phyloP scores from a whole-genome alignment of 768 basidiomycete species.

The Serendipita sp. region DNA sequence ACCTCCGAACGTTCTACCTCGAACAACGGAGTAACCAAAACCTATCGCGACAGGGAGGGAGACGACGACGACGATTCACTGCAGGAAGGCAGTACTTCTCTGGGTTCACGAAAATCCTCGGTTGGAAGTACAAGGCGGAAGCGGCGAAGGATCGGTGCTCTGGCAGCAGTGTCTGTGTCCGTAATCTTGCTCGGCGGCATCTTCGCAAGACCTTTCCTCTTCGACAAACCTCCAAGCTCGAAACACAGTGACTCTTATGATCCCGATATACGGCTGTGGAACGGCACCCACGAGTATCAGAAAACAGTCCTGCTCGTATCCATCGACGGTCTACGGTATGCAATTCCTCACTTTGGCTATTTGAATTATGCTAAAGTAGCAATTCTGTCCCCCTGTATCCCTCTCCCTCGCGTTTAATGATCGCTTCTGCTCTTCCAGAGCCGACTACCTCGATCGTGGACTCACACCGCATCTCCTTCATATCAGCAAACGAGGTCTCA shows the following conservation, averaged over 20 bases:
- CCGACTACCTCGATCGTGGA: slow-evolving; percentile 75
- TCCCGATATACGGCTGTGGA: slow-evolving; percentile 24
- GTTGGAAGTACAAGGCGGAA: background rate
- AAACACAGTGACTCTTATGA: background rate
- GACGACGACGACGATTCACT: background rate
- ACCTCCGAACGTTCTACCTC: background rate
- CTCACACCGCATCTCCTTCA: slow-evolving; percentile 69
- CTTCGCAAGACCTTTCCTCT: background rate
- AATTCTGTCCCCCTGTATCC: background rate
- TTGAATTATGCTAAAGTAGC: background rate
- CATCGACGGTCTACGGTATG: slow-evolving; percentile 68
- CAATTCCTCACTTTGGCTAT: slow-evolving; percentile 5
- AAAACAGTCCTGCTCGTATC: slow-evolving; percentile 72
- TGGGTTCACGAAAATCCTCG: background rate
- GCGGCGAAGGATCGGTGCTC: background rate
- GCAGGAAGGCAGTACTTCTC: background rate
- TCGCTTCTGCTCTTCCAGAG: slow-evolving; percentile 25
- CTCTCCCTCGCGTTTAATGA: slow-evolving; percentile 7
- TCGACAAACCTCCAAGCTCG: background rate
- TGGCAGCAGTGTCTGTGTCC: background rate
- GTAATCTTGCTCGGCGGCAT: background rate
- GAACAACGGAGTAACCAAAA: background rate
- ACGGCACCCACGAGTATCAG: slow-evolving; percentile 72
- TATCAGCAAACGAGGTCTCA: slow-evolving; percentile 66
- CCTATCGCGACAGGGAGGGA: background rate